Evolutionary conservation across 2,329 filamentous ascomycete genomes (phyloP), one percentile per base, ranked within the genome.

Genomic region (Neofusicoccum ribis): DNA sequence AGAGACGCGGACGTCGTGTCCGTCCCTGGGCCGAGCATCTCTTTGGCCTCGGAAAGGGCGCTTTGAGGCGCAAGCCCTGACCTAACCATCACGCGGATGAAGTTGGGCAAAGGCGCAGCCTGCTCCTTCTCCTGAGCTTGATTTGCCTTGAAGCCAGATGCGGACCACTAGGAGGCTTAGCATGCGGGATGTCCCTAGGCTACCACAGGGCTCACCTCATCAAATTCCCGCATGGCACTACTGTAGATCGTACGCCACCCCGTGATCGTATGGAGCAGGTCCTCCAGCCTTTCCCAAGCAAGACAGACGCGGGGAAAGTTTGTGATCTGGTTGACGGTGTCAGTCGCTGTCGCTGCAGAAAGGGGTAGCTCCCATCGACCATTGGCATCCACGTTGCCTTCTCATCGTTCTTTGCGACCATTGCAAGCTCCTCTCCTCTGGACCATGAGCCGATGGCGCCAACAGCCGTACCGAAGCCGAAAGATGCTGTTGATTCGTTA

Each of bases 321-420:
- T 17, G 23, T 58, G 37, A 44, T 44, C 52, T 58, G 37, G 17
- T 27, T 5, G 9, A 2, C 17, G 2, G 27, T 4, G 41, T 58
- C 56, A 59, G 56, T 39, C 37, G 14, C 27, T 31, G 27, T 31
- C 27, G 27, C 27, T 31, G 27, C 27, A 31, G 27, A 31, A 31
- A 31, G 27, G 27, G 27, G 27, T 31, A 31, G 27, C 27, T 31
- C 27, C 27, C 27, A 31, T 1, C 27, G 37, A 59, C 56, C 27
- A 59, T 0, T 9, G 56, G 41, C 56, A 59, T 59, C 56, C 56
- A 59, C 4, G 56, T 59, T 5, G 43, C 43, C 41, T 59, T 59
- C 15, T 59, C 56, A 14, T 59, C 56, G 31, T 59, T 59, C 43
- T 47, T 47, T 15, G 41, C 56, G 2, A 46, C 56, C 56, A 59